Conservation (phyloP, 768 basidiomycete species). For the Amanita muscaria region DNA sequence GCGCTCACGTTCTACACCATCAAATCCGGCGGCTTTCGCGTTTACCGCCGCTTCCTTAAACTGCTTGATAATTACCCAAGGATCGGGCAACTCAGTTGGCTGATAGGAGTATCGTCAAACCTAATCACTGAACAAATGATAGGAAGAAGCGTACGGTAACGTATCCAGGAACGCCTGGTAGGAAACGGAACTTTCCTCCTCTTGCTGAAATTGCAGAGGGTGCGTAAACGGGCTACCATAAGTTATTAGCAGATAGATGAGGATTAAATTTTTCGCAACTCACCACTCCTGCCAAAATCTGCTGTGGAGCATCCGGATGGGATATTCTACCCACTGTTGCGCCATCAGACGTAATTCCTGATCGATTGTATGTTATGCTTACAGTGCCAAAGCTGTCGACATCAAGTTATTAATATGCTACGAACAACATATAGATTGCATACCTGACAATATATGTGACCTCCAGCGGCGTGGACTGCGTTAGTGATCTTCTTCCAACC, state of each 20-base stretch:
- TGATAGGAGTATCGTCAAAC: constrained; percentile 6
- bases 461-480: constrained; percentile 36
- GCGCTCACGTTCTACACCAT: neutral
- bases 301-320: constrained; percentile 31
- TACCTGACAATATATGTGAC: constrained; percentile 37
- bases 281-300: constrained; percentile 27
- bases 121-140: neutral
- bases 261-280: neutral
- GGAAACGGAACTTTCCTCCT: constrained; percentile 31
- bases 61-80: constrained; percentile 26
- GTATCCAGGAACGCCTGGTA: constrained; percentile 30
- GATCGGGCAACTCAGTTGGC: constrained; percentile 36
- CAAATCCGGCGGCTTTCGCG: too few relatives aligned
- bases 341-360: neutral
- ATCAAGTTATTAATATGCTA: neutral
- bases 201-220: constrained; percentile 36
- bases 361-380: constrained; percentile 7
- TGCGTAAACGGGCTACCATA: constrained; percentile 32
- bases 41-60: constrained; percentile 38
- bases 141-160: constrained; percentile 27
- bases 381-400: constrained; percentile 30
- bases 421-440: neutral
- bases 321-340: constrained; percentile 26
- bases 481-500: constrained; percentile 40
- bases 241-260: constrained; percentile 5